These are phyloP conservation scores for Candida yuanshanica DNA, from an alignment of 805 yeast species.

Conservation along the genomic window DNA sequence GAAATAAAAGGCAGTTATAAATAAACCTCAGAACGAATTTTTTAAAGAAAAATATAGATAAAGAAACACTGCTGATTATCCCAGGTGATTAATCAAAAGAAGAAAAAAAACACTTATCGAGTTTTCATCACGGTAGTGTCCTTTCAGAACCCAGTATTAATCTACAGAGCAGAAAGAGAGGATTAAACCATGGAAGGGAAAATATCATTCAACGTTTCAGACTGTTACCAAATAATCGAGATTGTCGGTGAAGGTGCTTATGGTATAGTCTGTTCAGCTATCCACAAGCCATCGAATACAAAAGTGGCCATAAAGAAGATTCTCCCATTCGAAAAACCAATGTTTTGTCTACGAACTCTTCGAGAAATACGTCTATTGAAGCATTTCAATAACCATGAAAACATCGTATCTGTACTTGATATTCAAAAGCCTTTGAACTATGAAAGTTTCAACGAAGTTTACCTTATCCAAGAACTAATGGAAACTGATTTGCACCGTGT, in stretches of 20 bases:
- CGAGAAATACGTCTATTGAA: slow-evolving; percentile 63
- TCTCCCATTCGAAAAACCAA: slow-evolving; percentile 59
- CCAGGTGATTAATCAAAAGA: too few species aligned
- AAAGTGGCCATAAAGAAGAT: slow-evolving; percentile 76
- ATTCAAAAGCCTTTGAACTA: slow-evolving; percentile 57
- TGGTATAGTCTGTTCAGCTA: slow-evolving; percentile 70
- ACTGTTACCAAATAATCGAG: slow-evolving; percentile 52
- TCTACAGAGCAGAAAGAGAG: too few species aligned
- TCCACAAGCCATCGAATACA: slow-evolving; percentile 52
- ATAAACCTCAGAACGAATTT: too few species aligned
- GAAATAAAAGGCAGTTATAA: too few species aligned
- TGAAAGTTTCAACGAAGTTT: slow-evolving; percentile 64
- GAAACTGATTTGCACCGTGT: slow-evolving; percentile 66
- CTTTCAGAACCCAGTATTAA: too few species aligned
- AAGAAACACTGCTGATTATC: too few species aligned
- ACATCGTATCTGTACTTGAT: slow-evolving; percentile 61
- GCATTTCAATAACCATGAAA: slow-evolving; percentile 64
- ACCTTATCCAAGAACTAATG: slow-evolving; percentile 73
- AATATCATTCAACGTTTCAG: slow-evolving; percentile 57
- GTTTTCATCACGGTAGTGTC: too few species aligned
- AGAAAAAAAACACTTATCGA: too few species aligned
- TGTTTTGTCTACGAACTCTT: slow-evolving; percentile 64
- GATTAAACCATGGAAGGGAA: slow-evolving; percentile 28
- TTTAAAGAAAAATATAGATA: too few species aligned
- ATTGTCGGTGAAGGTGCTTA: slow-evolving; percentile 79